A percentile compares a stretch with the other conserved stretches of the same genome.
These are phyloP conservation scores for Cladophialophora chaetospira DNA, from an alignment of 2,329 filamentous ascomycete species.

Conservation along the genomic window DNA sequence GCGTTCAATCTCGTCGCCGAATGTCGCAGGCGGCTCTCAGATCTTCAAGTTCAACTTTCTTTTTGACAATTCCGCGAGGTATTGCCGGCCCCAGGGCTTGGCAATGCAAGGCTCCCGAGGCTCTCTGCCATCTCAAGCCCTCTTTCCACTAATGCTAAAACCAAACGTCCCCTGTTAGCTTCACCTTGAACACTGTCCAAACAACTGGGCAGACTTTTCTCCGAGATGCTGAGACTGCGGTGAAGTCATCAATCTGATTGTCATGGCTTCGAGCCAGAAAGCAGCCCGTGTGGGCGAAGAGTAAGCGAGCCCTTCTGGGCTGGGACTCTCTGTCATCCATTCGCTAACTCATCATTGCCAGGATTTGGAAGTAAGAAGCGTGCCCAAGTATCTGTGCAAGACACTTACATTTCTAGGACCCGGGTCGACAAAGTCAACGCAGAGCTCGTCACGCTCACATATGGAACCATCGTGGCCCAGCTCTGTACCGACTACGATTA, in stretches of 20 bases:
- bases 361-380: constrained; percentile 84
- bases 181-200: too few relatives aligned
- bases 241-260: neutral
- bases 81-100: too few relatives aligned
- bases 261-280: constrained; percentile 52
- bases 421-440: constrained; percentile 97
- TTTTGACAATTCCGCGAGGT: too few relatives aligned
- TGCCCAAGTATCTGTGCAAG: neutral
- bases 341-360: constrained; percentile 41
- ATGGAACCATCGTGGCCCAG: constrained; percentile 95
- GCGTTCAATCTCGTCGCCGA: too few relatives aligned
- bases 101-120: too few relatives aligned
- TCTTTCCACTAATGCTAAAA: too few relatives aligned
- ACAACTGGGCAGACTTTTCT: too few relatives aligned
- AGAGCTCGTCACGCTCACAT: constrained; percentile 94
- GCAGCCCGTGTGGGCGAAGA: constrained; percentile 73
- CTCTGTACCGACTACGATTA: constrained; percentile 94
- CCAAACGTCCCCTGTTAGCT: too few relatives aligned
- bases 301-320: constrained; percentile 51
- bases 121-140: too few relatives aligned
- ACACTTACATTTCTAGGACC: constrained; percentile 60
- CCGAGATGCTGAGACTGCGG: constrained; percentile 12
- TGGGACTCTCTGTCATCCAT: neutral
- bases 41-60: too few relatives aligned
- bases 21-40: too few relatives aligned